Base-by-base conservation (phyloP, 2,329 filamentous ascomycete species). In the Arthrobotrys megalospora region DNA sequence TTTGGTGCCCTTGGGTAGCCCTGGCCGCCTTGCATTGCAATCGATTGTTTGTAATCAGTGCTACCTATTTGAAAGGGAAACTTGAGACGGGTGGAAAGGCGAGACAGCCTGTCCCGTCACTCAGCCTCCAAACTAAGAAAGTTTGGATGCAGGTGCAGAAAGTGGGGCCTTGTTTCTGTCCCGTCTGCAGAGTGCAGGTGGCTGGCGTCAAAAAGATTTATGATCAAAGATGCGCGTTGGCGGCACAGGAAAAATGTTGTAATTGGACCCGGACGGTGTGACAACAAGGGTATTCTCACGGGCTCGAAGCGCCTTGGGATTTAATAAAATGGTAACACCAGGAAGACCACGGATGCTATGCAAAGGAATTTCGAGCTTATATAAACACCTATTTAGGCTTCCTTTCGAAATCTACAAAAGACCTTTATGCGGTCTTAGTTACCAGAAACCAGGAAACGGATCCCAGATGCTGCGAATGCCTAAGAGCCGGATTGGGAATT, bases 181-280 rank as follows among this genome's bases (percentile, higher is more conserved):
- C 50, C 50, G 45, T 48, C 45, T 48, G 45, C 45, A 48, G 45
- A 7, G n/a, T 48, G 6, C 5, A 12, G 45, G 41, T 45, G 41
- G 41, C 41, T 45, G 41, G 45, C 45, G 45, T 48, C 11, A 45
- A 48, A 48, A 48, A 24, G 7, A 48, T 21, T 48, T 24, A 48
- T 48, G 45, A 48, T 21, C 24, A 48, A 48, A 48, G 16, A 21
- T 48, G 45, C 45, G 19, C 8, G 45, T 16, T 48, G 3, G 19
- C 4, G 45, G 45, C 45, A 24, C 19, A 48, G 45, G 2, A n/a
- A 16, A 6, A 16, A 6, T n/a, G 43, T 12, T 45, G 43, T 45
- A 45, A 45, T 45, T 45, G 43, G n/a, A 2, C 36, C 8, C 8
- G n/a, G 2, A 45, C 5, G 43, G 43, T 16, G 43, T 7, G 43